Base-by-base conservation (phyloP, 805 yeast genomes). In the Suhomyces sp. region DNA sequence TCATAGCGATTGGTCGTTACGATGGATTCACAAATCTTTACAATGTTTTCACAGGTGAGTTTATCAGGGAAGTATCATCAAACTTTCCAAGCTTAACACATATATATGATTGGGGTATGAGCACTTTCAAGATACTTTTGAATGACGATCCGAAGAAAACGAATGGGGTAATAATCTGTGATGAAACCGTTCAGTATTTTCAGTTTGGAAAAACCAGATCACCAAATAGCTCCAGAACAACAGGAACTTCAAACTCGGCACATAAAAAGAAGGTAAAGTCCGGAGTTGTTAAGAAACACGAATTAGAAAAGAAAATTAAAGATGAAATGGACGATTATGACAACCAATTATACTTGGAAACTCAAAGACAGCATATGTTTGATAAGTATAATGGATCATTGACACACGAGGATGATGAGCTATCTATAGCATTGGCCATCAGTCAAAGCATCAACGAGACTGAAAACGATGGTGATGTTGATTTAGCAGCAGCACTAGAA, bases 351-450 rank as follows among this genome's bases (percentile, higher is more conserved):
- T 56, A 56, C 37, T 40, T 47, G 15, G 39, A 46, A 20, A 40
- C 43, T 10, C 46, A 58, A 38, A 42, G 50, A 6, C 49, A 55
- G 5, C 40, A 42, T 8, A 50, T 70, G 33, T 44, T 71, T 18
- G 65, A 65, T 22, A 73, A 67, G 51, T 76, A 64, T 47, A 76
- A 76, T 46, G 81, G 81, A 2, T 50, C 51, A 12, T 50, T 51
- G 3, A 47, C 50, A 19, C 57, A 53, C 12, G 48, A 40, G n/a
- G 60, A 56, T 23, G 60, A 54, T 12, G 60, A 55, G 33, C 33
- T 56, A 8, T 44, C 56, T 4, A 27, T 56, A 9, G 63, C 63
- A 3, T 26, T 57, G 33, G 61, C 76, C 4, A 39, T 73, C 43
- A 61, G 67, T 34, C 48, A 54, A 44, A 60, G 66, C 36, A 40